Evolutionary conservation across 768 basidiomycete species (phyloP).

Genomic region (Phanerodontia chrysosporium): DNA sequence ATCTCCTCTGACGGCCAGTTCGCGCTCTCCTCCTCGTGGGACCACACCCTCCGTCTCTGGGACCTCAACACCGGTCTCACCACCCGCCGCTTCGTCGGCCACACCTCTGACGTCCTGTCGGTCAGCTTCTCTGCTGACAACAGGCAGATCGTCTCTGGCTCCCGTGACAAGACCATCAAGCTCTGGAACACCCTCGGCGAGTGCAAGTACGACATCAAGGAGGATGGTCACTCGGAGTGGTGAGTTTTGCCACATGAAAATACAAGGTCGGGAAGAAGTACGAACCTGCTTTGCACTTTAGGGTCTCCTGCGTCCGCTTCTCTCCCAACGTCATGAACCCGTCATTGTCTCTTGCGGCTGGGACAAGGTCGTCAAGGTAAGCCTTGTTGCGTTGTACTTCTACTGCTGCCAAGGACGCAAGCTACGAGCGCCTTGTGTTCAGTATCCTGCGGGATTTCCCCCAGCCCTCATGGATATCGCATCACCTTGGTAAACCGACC

Average conservation of each 20-base stretch:
- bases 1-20: slow-evolving; percentile 99
- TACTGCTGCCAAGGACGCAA: too few species aligned
- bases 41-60: slow-evolving; percentile 99
- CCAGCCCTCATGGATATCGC: too few species aligned
- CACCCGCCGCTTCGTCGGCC: slow-evolving; percentile 96
- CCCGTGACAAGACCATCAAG: slow-evolving; percentile 95
- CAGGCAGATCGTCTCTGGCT: slow-evolving; percentile 98
- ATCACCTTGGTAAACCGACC: too few species aligned
- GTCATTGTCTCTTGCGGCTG: slow-evolving; percentile 99
- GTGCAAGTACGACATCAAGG: slow-evolving; percentile 99
- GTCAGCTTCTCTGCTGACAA: slow-evolving; percentile 99
- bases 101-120: slow-evolving; percentile 95
- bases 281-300: slow-evolving; percentile 26
- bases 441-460: too few species aligned
- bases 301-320: slow-evolving; percentile 99
- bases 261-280: neutral
- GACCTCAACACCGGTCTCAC: slow-evolving; percentile 97
- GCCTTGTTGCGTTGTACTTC: slow-evolving; percentile 21
- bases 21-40: slow-evolving; percentile 98
- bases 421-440: too few species aligned
- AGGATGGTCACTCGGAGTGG: slow-evolving; percentile 98
- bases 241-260: slow-evolving; percentile 16
- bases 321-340: slow-evolving; percentile 94
- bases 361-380: slow-evolving; percentile 99
- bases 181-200: slow-evolving; percentile 99